Evolutionary conservation across 768 basidiomycete species (phyloP).

Genomic region (Lepiota venenata): DNA sequence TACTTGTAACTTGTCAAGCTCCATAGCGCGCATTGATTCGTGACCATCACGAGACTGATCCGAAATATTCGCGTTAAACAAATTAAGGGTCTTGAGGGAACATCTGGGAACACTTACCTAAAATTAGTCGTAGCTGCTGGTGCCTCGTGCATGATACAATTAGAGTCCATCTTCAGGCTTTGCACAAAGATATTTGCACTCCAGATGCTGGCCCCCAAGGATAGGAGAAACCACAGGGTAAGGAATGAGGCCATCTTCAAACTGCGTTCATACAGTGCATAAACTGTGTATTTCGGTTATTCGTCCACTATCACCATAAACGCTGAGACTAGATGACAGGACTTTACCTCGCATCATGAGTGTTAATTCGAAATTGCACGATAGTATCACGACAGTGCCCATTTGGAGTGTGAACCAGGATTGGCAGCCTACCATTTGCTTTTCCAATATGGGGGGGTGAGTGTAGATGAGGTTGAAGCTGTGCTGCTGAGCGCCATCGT

Average conservation of each 20-base stretch:
- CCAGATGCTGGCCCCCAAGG: not conserved
- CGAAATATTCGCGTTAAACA: not conserved
- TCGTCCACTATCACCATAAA: too few species aligned
- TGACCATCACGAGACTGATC: not conserved
- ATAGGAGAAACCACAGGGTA: not conserved
- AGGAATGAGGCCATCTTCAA: not conserved
- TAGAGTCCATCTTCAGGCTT: not conserved
- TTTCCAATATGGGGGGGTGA: not conserved
- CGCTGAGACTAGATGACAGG: too few species aligned
- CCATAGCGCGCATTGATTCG: not conserved
- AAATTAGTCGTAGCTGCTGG: not conserved
- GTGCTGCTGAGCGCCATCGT: not conserved
- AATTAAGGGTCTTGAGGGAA: too few species aligned
- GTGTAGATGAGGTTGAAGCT: not conserved
- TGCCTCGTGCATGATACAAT: not conserved
- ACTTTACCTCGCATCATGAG: slow-evolving; percentile 1
- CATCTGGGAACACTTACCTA: not conserved
- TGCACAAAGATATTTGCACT: not conserved
- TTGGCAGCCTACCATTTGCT: not conserved
- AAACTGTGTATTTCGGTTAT: not conserved
- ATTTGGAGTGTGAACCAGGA: not conserved
- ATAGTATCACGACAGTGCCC: not conserved
- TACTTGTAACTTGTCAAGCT: not conserved
- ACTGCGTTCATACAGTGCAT: not conserved
- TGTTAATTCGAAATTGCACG: not conserved